These are phyloP conservation scores for Phytopythium boreale DNA, from an alignment of 352 stramenopile species.

Conservation along the genomic window DNA sequence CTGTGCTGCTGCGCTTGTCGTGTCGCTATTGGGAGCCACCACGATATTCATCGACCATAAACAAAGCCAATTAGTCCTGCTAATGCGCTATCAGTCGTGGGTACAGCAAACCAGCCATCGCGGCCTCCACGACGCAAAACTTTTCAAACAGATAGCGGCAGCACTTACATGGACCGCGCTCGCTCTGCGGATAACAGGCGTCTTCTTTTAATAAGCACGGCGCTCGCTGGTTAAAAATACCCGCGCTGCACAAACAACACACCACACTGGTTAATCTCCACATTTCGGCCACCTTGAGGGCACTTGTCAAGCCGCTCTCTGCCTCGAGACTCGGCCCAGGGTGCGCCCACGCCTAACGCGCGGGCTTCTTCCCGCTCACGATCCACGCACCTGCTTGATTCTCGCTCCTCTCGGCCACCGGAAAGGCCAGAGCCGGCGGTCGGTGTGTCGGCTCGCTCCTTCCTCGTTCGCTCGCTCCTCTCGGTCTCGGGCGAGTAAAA, in stretches of 20 bases:
- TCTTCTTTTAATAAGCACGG: background rate
- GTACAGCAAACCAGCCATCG: background rate
- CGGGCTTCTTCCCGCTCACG: background rate
- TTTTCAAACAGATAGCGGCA: background rate
- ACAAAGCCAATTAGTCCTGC: background rate
- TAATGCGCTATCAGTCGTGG: background rate
- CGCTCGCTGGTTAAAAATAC: conserved; percentile 1
- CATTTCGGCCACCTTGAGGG: background rate
- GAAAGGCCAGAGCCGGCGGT: background rate
- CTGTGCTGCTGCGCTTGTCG: background rate
- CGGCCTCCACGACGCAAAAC: background rate
- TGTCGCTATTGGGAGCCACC: background rate
- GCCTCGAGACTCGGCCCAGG: background rate
- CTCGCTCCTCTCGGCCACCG: background rate
- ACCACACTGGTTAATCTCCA: background rate
- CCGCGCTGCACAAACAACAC: background rate
- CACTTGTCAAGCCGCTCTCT: background rate
- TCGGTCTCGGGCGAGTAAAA: background rate
- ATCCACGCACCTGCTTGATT: background rate
- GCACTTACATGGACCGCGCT: background rate
- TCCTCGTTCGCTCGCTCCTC: background rate
- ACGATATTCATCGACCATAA: background rate
- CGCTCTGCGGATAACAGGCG: background rate
- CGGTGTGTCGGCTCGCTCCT: background rate
- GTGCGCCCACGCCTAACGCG: background rate